These are phyloP conservation scores for Tulasnella calospora DNA, from an alignment of 768 basidiomycete species.

Conservation along the genomic window DNA sequence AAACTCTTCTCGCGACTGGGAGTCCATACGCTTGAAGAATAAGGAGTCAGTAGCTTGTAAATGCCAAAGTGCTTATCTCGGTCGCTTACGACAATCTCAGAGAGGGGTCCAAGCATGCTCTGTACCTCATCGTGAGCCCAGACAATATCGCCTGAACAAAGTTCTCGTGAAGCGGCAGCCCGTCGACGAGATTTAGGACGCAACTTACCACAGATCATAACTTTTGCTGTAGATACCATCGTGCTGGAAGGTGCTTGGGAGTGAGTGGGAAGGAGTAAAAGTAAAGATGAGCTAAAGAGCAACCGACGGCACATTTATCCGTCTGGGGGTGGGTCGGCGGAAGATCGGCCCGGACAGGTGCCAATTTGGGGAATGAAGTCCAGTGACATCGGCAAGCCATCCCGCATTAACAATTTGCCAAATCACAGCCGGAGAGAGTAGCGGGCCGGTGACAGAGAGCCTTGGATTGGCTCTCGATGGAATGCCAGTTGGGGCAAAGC, in stretches of 20 bases:
- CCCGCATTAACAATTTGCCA: background rate
- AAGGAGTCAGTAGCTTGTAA: background rate
- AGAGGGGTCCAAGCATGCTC: slow-evolving; percentile 57
- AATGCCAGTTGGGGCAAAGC: background rate
- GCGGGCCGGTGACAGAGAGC: background rate
- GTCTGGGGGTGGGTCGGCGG: background rate
- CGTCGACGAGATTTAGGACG: background rate
- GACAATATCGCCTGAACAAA: slow-evolving; percentile 54
- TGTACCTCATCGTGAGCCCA: slow-evolving; percentile 78
- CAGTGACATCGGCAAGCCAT: background rate
- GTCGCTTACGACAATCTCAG: slow-evolving; percentile 68
- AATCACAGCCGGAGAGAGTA: background rate
- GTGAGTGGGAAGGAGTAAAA: background rate
- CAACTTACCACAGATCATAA: slow-evolving; percentile 36
- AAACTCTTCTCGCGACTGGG: slow-evolving; percentile 62
- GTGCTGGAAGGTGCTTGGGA: background rate
- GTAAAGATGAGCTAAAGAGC: background rate
- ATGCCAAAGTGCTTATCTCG: background rate
- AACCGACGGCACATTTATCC: background rate
- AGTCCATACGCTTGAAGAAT: slow-evolving; percentile 48
- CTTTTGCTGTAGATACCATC: slow-evolving; percentile 31
- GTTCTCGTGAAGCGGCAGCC: background rate
- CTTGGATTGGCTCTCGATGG: background rate
- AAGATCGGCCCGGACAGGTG: background rate
- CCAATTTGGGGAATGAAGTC: background rate